These are phyloP conservation scores for Ceratocystiopsis sp. DNA, from an alignment of 2,329 filamentous ascomycete genomes.

Conservation along the genomic window DNA sequence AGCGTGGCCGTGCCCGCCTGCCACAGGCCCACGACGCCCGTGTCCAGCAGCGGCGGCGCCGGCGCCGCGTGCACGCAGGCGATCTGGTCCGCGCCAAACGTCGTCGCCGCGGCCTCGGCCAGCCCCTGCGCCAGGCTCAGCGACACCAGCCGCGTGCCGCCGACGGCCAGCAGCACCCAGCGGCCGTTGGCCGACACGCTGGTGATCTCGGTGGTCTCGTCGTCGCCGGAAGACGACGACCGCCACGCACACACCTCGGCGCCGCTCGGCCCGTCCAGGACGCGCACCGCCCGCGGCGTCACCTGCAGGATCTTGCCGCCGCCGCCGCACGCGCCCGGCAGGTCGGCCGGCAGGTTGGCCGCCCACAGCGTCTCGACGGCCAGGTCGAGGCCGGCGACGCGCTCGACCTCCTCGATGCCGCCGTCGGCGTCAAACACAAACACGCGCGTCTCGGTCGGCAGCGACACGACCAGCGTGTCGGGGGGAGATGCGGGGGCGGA, in stretches of 20 bases:
- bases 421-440: constrained; percentile 61
- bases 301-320: constrained; percentile 50
- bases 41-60: constrained; percentile 29
- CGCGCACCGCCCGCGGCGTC: constrained; percentile 42
- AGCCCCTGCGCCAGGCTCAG: constrained; percentile 46
- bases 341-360: constrained; percentile 39
- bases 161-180: constrained; percentile 55
- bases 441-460: constrained; percentile 66
- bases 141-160: constrained; percentile 55
- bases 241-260: constrained; percentile 41
- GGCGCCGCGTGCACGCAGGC: constrained; percentile 67
- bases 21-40: constrained; percentile 80
- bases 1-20: constrained; percentile 64
- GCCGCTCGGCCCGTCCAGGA: constrained; percentile 45
- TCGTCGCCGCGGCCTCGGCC: constrained; percentile 37
- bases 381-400: constrained; percentile 54
- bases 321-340: not conserved
- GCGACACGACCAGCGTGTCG: constrained; percentile 66
- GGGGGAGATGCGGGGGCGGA: no score
- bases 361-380: constrained; percentile 55
- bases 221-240: constrained; percentile 19
- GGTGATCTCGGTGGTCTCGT: constrained; percentile 41
- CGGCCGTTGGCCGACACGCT: constrained; percentile 58
- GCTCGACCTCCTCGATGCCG: constrained; percentile 72
- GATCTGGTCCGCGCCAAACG: constrained; percentile 57